Conservation (phyloP, 2,329 filamentous ascomycete species). For the Aspergillus versicolor region DNA sequence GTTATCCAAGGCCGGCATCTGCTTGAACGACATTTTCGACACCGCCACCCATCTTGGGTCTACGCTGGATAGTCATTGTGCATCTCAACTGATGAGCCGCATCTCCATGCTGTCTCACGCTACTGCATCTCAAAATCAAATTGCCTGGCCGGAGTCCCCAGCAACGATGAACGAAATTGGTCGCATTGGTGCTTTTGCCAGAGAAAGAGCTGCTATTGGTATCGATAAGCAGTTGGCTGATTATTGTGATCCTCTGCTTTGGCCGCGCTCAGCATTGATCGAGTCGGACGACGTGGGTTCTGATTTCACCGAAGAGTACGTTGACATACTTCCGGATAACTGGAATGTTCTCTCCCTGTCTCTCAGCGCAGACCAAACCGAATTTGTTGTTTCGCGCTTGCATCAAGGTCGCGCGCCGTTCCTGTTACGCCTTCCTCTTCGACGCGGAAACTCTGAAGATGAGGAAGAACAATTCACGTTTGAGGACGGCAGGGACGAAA, state of each 20-base stretch:
- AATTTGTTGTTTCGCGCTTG: constrained; percentile 86
- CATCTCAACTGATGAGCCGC: constrained; percentile 40
- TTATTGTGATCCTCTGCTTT: constrained; percentile 48
- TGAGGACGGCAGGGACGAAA: constrained; percentile 72
- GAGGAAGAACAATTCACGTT: constrained; percentile 79
- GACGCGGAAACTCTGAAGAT: constrained; percentile 76
- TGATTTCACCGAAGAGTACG: constrained; percentile 73
- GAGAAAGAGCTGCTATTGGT: constrained; percentile 39
- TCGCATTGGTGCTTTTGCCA: constrained; percentile 41
- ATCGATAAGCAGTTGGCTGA: constrained; percentile 48
- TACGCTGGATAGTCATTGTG: constrained; percentile 39
- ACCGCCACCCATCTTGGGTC: constrained; percentile 37
- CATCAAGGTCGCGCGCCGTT: constrained; percentile 75
- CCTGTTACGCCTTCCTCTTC: constrained; percentile 80
- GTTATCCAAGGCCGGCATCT: constrained; percentile 36
- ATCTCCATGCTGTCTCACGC: constrained; percentile 44
- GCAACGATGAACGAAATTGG: constrained; percentile 43
- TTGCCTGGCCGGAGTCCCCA: constrained; percentile 30
- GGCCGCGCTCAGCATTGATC: constrained; percentile 43
- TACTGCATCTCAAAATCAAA: constrained; percentile 32
- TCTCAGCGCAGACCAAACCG: constrained; percentile 76
- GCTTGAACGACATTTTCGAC: constrained; percentile 33
- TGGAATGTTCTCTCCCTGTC: constrained; percentile 89
- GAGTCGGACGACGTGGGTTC: constrained; percentile 41
- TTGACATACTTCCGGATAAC: constrained; percentile 76